Evolutionary conservation across 495 filamentous ascomycete species (phyloP), one percentile per base, ranked within the genome.

Genomic region (Podospora australis): DNA sequence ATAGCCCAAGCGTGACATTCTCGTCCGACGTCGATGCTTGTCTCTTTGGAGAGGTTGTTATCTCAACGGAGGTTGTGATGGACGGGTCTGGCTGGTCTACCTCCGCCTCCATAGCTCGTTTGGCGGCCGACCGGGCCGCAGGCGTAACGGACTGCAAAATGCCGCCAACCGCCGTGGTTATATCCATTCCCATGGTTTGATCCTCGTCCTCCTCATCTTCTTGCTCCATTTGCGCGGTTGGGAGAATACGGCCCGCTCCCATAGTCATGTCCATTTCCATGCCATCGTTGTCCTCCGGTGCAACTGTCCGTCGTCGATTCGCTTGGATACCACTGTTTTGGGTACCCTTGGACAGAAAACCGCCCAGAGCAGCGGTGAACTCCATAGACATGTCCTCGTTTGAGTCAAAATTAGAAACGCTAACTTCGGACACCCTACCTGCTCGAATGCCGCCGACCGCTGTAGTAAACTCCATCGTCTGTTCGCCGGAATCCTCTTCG

Each of bases 311-410:
- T 35, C 55, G 58, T 43, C 59, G 62, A 46, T 44, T 46, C 41
- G 59, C 48, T 13, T 53, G 46, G 2, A 43, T 29, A 32, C 53
- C 53, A 40, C 44, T 54, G 3, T 50, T 54, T n/a, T 49, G 32
- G n/a, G 65, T 58, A 24, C 65, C 71, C 9, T 66, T 68, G 4
- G 52, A 49, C 25, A 86, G 54, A 23, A 90, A 70, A 41, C 79
- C 80, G 6, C 86, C 87, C 47, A 90, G 67, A 0, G 80, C 83
- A 29, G 80, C 78, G 0, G 87, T 94, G 43, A 91, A 76, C 49
- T 90, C 87, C 86, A 90, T 90, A 2, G 84, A 85, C 72, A 91
- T 78, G 42, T 84, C 85, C 32, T 87, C 83, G 43, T 84, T 70
- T 34, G 63, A 58, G 19, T 70, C 66, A 2, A 44, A 50, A 3